Evolutionary conservation across 768 basidiomycete species (phyloP), one percentile per base, ranked within the genome.

Genomic region (Pleurotus salmoneostramineus): DNA sequence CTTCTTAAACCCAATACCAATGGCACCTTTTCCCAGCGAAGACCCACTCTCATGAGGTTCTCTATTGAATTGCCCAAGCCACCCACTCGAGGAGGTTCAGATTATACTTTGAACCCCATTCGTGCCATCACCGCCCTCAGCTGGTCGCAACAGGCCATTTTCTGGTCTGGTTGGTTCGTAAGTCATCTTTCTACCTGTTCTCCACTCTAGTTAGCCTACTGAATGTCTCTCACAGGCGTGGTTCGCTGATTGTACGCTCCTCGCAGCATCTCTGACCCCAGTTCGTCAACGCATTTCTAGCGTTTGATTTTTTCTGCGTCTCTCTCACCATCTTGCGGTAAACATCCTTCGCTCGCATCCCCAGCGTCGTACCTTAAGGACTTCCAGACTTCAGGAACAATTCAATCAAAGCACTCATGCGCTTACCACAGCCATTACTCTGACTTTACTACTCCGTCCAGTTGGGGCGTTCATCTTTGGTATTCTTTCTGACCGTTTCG

Each of bases 371-470:
- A 27, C 21, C 21, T 27, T 27, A 27, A 27, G 21, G 3, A 3
- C 15, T 36, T 8, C 17, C 17, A 63, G 62, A 6, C 60, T 60
- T 11, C 48, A 60, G 32, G 60, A 45, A n/a, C 56, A 58, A 31
- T 60, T 60, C 27, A 10, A 44, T 12, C 35, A 54, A 33, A 34
- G 27, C 15, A 60, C 60, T 6, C 60, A 60, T 57, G 34, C 56
- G 12, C 21, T 62, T 31, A 83, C 84, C 35, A 78, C 78, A 8
- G 71, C 84, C n/a, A 87, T 90, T 65, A 89, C 89, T 6, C 75
- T 89, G 50, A 90, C 88, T 0, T 74, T 90, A 1, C 78, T 90
- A n/a, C 83, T 90, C 74, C 76, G 88, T 58, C 83, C 84, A 6
- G 67, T 74, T 40, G 81, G 82, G 6, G 80, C 81, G 1, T 50